Evolutionary conservation across 2,329 filamentous ascomycete genomes (phyloP), one percentile per base, ranked within the genome.

Genomic region (Clonostachys sp.): DNA sequence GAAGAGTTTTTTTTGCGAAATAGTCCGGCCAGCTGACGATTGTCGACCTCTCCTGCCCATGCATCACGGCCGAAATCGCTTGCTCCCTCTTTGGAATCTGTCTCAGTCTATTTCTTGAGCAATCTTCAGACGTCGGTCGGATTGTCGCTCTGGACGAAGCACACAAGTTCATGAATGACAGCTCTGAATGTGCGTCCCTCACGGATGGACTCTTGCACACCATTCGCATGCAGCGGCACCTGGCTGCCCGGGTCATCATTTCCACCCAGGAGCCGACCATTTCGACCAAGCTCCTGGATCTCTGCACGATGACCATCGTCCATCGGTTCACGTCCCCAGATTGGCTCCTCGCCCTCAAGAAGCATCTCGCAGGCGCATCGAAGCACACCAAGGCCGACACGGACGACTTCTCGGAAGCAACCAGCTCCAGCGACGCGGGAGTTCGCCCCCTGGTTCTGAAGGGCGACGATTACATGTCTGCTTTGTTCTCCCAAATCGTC

Each of bases 191-290:
- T 2, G 60, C 67, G 3, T 68, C 67, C 0, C 72, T 91, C 30
- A 90, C 85, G 0, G 72, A 85, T 6, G 72, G 73, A 0, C 68
- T 91, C 0, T 68, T 89, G 0, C 70, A 73, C 0, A 77, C 79
- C 0, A 85, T 92, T 53, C 78, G 87, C 0, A 71, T 85, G 16
- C 87, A 92, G 61, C 81, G 87, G 0, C 88, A 92, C 57, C 64
- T 83, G 1, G 87, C 76, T 1, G 73, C 78, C 0, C 76, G 87
- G 1, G 72, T 91, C 5, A 60, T 92, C 40, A 83, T 92, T 34
- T 83, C 86, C 0, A 92, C 87, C 0, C 87, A 94, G 58, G 88
- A 92, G 56, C 88, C 87, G 0, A 89, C 85, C 0, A 74, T 91
- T 5, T 84, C 83, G 0, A 80, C 82, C 0, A 73, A 75, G 14